A percentile compares a stretch with the other conserved stretches of the same genome.
These are phyloP conservation scores for Pelargonium cotyledonis DNA, from an alignment of 441 rosid species.

Conservation along the genomic window DNA sequence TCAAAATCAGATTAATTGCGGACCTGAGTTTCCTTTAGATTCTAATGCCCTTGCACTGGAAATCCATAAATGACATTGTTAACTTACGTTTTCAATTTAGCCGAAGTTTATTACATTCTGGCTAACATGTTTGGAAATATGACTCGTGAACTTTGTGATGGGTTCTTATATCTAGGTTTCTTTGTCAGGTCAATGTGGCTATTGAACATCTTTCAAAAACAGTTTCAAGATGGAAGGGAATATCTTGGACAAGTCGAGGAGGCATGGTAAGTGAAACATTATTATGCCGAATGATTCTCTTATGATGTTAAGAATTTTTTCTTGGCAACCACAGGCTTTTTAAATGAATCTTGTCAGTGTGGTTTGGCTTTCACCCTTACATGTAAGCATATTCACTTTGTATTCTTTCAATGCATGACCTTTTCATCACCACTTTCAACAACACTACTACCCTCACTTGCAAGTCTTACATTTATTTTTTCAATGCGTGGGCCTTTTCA, in stretches of 20 bases:
- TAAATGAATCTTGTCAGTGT: neutral
- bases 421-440: no score
- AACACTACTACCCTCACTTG: no score
- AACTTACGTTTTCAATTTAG: neutral
- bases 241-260: constrained; percentile 70
- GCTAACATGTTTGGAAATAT: neutral
- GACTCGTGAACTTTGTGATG: neutral
- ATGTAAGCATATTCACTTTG: no score
- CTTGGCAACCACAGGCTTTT: constrained; percentile 10
- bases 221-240: constrained; percentile 52
- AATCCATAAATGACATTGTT: neutral
- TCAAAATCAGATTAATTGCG: neutral
- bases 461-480: no score
- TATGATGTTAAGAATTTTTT: neutral
- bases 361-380: neutral
- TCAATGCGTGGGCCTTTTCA: no score
- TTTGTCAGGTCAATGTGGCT: constrained; percentile 48
- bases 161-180: constrained; percentile 5
- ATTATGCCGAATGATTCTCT: constrained; percentile 6
- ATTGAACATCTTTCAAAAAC: constrained; percentile 37
- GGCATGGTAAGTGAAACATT: constrained; percentile 48
- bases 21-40: neutral
- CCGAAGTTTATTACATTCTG: neutral
- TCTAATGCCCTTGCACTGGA: neutral
- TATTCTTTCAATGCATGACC: no score